Conservation (phyloP, 345 rosid genomes). For the Eucalyptus erythrocorys region DNA sequence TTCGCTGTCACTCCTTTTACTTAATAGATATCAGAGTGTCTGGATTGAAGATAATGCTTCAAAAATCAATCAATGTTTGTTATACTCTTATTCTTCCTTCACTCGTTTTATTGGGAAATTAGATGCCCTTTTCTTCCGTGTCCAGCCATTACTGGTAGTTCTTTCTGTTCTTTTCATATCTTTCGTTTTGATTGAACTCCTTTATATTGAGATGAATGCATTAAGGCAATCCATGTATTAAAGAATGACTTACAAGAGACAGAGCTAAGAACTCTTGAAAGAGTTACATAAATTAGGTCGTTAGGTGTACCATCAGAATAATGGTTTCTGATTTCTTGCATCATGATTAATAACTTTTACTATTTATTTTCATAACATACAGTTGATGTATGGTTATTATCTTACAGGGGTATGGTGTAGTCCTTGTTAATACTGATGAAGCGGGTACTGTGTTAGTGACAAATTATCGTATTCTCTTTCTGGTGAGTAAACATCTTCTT, state of each 20-base stretch:
- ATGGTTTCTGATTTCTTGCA: neutral
- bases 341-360: neutral
- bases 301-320: neutral
- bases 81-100: neutral
- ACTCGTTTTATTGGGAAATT: neutral
- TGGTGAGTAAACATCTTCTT: conserved; percentile 37
- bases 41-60: neutral
- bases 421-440: conserved; percentile 71
- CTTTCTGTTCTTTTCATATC: neutral
- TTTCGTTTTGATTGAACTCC: neutral
- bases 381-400: neutral
- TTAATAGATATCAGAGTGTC: neutral
- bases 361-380: neutral
- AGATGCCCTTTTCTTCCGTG: neutral
- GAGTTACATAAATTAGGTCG: neutral
- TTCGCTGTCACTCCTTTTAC: neutral
- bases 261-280: neutral
- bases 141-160: neutral
- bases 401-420: conserved; percentile 73
- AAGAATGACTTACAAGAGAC: neutral
- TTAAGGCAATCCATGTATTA: neutral
- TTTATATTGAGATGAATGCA: neutral
- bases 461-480: conserved; percentile 83
- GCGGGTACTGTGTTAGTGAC: conserved; percentile 85
- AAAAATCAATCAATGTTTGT: neutral